These are phyloP conservation scores for Trichoderma koningii DNA, from an alignment of 2,329 filamentous ascomycete genomes.

Conservation along the genomic window DNA sequence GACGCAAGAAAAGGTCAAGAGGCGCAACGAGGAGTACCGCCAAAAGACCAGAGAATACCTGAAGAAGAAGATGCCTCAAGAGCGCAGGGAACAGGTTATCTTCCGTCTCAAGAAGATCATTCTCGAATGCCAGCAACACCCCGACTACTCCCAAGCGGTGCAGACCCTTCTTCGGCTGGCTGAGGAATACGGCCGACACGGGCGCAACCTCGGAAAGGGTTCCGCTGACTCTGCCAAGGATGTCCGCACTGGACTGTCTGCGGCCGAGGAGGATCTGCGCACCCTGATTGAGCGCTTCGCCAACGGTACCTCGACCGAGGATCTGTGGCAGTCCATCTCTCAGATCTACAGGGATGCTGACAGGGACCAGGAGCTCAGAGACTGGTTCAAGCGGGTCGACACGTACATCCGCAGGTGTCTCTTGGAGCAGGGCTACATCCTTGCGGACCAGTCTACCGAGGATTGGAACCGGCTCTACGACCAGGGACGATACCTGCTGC, in stretches of 20 bases:
- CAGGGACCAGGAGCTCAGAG: conserved; percentile 78
- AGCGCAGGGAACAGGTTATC: conserved; percentile 88
- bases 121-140: conserved; percentile 91
- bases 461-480: conserved; percentile 88
- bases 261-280: conserved; percentile 75
- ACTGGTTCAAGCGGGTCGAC: conserved; percentile 84
- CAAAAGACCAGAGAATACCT: conserved; percentile 71
- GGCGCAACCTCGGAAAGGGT: conserved; percentile 64
- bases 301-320: conserved; percentile 86
- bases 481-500: conserved; percentile 80
- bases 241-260: conserved; percentile 66
- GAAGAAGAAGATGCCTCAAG: conserved; percentile 82
- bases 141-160: conserved; percentile 91
- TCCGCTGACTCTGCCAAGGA: conserved; percentile 70
- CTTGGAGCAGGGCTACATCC: conserved; percentile 86
- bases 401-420: conserved; percentile 79
- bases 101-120: conserved; percentile 97
- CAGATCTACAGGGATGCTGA: conserved; percentile 87
- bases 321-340: conserved; percentile 82
- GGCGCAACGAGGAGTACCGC: conserved; percentile 48
- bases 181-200: conserved; percentile 80
- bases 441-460: conserved; percentile 75
- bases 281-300: conserved; percentile 92
- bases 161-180: conserved; percentile 81
- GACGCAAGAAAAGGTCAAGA: conserved; percentile 52